Evolutionary conservation across 2,329 filamentous ascomycete genomes (phyloP), one percentile per base, ranked within the genome.

Genomic region (Sporothrix brasiliensis): DNA sequence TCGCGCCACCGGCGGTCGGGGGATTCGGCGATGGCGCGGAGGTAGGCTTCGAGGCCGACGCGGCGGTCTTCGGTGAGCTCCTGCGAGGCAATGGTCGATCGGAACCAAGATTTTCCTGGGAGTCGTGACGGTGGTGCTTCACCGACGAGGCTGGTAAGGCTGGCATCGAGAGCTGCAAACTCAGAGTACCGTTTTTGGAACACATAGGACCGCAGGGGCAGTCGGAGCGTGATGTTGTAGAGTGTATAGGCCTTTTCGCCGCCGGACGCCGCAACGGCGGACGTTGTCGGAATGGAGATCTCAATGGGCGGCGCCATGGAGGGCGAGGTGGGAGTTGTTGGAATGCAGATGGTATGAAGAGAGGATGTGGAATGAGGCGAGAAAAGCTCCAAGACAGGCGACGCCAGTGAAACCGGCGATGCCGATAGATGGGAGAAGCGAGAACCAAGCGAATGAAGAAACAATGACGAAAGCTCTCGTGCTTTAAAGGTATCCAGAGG

Each of bases 171-270:
- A 61, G 83, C 79, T 69, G 83, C 82, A 77, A 95, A 95, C 78
- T 95, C 92, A 68, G 89, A 92, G 83, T 94, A 96, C 76, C 92
- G 91, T 80, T 94, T 94, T 76, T 89, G 88, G 5, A 93, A 84
- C 74, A 91, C 89, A 75, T 90, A 91, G 4, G 91, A 91, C 63
- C 91, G 88, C 16, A 94, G 85, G 0, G 92, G 92, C 1, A 93
- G 88, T 67, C 91, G 89, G 71, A 95, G 84, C 27, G 88, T 89
- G 79, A 94, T 90, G 79, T 92, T 92, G 83, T 94, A 94, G 74
- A 90, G 85, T 0, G 91, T 94, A 79, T 88, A 93, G 0, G 89
- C 85, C 76, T 92, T 92, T 73, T 84, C 82, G 73, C 83, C 83
- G 71, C 84, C 81, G 68, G 81, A 71, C 3, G 81, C 78, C 0